Conservation (phyloP, 495 filamentous ascomycete species). For the Aspergillus mulundensis region DNA sequence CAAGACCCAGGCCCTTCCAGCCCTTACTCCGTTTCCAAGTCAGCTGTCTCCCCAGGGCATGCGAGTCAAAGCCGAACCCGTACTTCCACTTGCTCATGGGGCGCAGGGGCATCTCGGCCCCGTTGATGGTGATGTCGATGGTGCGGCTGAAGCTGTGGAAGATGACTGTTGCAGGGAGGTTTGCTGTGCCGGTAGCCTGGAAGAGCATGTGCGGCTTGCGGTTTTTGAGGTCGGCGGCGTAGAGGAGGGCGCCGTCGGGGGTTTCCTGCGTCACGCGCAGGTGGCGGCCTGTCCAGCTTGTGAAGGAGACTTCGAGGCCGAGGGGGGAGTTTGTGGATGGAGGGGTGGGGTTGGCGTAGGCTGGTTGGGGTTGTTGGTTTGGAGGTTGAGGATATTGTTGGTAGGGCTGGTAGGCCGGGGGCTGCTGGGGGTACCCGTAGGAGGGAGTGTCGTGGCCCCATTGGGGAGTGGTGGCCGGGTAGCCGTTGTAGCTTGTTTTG, state of each 20-base stretch:
- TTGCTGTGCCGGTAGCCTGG: constrained; percentile 2
- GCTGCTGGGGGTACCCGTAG: not conserved
- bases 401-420: not conserved
- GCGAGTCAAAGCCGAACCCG: constrained; percentile 5
- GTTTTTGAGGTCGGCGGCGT: constrained; percentile 11
- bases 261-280: constrained; percentile 9
- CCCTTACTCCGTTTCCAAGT: not conserved
- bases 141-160: constrained; percentile 13
- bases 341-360: not conserved
- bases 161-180: constrained; percentile 11
- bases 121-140: constrained; percentile 16
- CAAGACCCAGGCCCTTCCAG: constrained; percentile 1
- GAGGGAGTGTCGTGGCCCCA: not conserved
- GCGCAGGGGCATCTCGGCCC: constrained; percentile 5
- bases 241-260: constrained; percentile 9
- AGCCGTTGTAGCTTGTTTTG: not conserved
- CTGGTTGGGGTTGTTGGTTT: not conserved
- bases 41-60: not conserved
- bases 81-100: not conserved
- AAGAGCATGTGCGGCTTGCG: constrained; percentile 18
- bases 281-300: constrained; percentile 12
- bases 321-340: not conserved
- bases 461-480: not conserved
- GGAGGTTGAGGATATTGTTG: not conserved
- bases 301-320: constrained; percentile 14